Evolutionary conservation across 1,284 basidiomycete genomes (phyloP).

Genomic region (Pascua sp.): DNA sequence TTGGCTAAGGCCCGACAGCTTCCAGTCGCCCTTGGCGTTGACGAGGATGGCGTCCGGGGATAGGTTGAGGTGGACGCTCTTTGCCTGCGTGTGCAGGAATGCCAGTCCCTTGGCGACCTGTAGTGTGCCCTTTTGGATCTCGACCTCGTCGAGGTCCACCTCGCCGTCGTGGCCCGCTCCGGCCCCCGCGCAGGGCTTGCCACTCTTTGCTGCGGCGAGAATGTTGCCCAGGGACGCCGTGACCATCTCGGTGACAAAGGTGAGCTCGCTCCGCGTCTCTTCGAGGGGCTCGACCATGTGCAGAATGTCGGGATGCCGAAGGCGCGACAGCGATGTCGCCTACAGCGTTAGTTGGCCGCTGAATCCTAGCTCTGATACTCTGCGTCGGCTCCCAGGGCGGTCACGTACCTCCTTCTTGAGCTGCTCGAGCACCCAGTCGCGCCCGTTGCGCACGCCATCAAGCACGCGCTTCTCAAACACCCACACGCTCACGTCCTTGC

Average conservation of each 20-base stretch:
- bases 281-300: constrained; percentile 99
- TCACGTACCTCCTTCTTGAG: constrained; percentile 76
- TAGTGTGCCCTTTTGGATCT: constrained; percentile 96
- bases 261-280: constrained; percentile 78
- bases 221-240: constrained; percentile 56
- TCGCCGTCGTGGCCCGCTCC: constrained; percentile 66
- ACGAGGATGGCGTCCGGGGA: constrained; percentile 77
- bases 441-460: constrained; percentile 63
- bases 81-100: constrained; percentile 88
- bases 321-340: constrained; percentile 77
- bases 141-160: constrained; percentile 57
- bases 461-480: constrained; percentile 73
- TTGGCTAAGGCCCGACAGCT: constrained; percentile 83
- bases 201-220: constrained; percentile 59
- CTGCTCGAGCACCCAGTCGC: constrained; percentile 72
- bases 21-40: constrained; percentile 95
- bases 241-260: constrained; percentile 89
- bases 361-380: too few relatives aligned
- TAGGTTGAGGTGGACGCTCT: constrained; percentile 87
- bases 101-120: constrained; percentile 89
- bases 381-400: background rate
- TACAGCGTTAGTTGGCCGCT: constrained; percentile 40
- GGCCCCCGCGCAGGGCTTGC: constrained; percentile 36
- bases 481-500: constrained; percentile 86
- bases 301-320: constrained; percentile 92